Conservation (phyloP, 768 basidiomycete species). For the Candolleomyces aberdarensis region DNA sequence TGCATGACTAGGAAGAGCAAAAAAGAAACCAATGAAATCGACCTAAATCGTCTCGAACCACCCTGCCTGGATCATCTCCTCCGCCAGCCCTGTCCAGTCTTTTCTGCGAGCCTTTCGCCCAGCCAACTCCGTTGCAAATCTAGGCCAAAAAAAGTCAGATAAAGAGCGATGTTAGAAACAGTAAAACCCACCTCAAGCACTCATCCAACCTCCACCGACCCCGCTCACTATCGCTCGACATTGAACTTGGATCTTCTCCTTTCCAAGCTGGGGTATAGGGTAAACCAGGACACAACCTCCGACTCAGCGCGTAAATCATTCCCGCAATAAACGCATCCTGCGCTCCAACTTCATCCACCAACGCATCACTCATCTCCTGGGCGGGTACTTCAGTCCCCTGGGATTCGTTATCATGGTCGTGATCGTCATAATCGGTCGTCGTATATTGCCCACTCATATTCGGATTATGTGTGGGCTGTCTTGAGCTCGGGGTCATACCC, state of each 20-base stretch:
- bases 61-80: conserved; percentile 71
- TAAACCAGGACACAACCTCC: conserved; percentile 66
- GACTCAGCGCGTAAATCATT: conserved; percentile 80
- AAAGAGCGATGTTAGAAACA: not conserved
- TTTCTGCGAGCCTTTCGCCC: conserved; percentile 66
- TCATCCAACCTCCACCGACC: conserved; percentile 80
- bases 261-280: conserved; percentile 67
- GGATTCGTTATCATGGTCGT: conserved; percentile 55
- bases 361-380: conserved; percentile 35
- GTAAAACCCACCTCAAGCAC: conserved; percentile 58
- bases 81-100: conserved; percentile 65
- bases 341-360: conserved; percentile 71
- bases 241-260: conserved; percentile 30
- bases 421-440: conserved; percentile 31
- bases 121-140: conserved; percentile 82
- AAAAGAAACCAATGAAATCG: not conserved
- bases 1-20: not conserved
- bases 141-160: conserved; percentile 21
- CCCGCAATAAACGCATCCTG: conserved; percentile 85
- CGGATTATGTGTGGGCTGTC: conserved; percentile 19
- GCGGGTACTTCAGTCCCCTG: conserved; percentile 51
- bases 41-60: conserved; percentile 54
- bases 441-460: conserved; percentile 29
- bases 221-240: conserved; percentile 34
- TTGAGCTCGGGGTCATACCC: conserved; percentile 13